Evolutionary conservation across 192 early-diverging fungal species (phyloP), one percentile per base, ranked within the genome.

Genomic region (Entophlyctis luteolus): DNA sequence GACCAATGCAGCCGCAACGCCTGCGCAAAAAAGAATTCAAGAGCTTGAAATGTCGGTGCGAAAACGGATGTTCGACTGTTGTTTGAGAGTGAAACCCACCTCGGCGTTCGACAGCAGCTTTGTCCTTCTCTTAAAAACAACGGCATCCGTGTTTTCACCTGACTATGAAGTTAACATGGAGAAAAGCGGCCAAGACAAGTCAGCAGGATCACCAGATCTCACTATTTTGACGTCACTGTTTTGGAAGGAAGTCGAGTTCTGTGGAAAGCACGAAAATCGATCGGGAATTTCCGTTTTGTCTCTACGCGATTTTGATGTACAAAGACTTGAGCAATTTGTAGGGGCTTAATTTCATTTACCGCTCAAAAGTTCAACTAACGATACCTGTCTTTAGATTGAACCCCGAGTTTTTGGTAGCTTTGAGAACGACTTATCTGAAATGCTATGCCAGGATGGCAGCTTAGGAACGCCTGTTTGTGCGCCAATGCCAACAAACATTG

Each of bases 61-160:
- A 48, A 78, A 83, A 33, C 77, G 89, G 18, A 74, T 92, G 5
- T 89, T 89, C 59, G 72, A 86, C 68, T 93, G 91, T 50, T 93
- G 87, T 67, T 60, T 38, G 62, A 75, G 80, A 0, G 75, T 85
- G 0, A 78, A 85, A 58, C 74, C 80, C 23, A 71, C 83, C 4
- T 70, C 81, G 16, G 55, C 84, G 0, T 87, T 83, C 6, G 86
- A 84, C 37, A 60, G 59, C 22, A 77, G 50, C 31, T 77, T 62
- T 56, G 65, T 70, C 2, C 48, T 73, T 12, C 63, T 84, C 18
- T 36, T 80, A 1, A 70, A 72, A 14, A 55, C 60, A 2, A 35
- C 76, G 1, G 32, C 80, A 1, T 74, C 80, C 37, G 55, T 69
- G 27, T 80, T 84, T 74, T 75, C 79, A 6, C 76, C 76, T 6